Evolutionary conservation across 1,284 basidiomycete genomes (phyloP), one percentile per base, ranked within the genome.

Genomic region (Takashimella koratensis): DNA sequence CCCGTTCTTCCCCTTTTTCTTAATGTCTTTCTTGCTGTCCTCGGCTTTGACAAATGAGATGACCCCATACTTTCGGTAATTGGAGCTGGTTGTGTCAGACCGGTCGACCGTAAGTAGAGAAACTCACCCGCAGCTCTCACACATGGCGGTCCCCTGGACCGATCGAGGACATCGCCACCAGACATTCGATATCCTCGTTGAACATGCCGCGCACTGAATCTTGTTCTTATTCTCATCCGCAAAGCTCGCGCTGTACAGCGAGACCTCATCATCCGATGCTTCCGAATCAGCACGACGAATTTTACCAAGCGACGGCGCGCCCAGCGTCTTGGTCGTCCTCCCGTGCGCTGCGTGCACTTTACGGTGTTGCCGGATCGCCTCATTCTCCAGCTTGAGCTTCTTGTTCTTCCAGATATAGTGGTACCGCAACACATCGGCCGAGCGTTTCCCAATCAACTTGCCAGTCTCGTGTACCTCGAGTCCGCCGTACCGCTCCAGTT

Each of bases 121-220:
- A n/a, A 63, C 70, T 60, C 53, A 71, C 47, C 90, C 90, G 67
- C 90, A 94, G 26, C 74, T 80, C 47, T 91, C 87, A 73, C 90
- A 91, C 60, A 93, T 82, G 44, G 90, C 80, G 82, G 84, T 20
- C 79, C 79, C 50, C 44, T 60, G 57, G 36, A 93, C 80, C 41
- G 85, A 84, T 70, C 88, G 87, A 4, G 88, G 87, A 48, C 89
- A 86, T 74, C 87, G 86, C 89, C 88, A 91, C 92, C 90, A 94
- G 3, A 77, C 77, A 45, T 79, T 81, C 6, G 85, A 87, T 60
- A 86, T 86, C 56, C 82, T 83, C 22, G 84, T 90, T 49, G 85
- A 81, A 73, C 90, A 88, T 5, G 88, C 85, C 40, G 86, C 86
- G 71, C 90, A 92, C 40, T 65, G 51, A 53, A 70, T 53, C 53